A percentile compares a stretch with the other conserved stretches of the same genome.
Conservation (phyloP, 768 basidiomycete genomes). For the Thelephora aurantiotincta region DNA sequence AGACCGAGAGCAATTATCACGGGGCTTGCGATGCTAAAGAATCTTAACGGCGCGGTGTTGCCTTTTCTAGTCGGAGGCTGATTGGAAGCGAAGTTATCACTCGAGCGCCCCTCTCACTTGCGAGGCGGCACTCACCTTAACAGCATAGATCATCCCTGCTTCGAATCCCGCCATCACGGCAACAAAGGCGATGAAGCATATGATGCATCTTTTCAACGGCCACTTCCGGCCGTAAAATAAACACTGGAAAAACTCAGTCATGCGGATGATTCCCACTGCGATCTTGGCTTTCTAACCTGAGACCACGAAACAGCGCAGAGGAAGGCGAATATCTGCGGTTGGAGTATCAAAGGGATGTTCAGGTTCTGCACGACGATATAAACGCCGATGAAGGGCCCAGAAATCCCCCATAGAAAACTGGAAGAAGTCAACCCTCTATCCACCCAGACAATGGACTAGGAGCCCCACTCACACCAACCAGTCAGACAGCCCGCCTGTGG, state of each 20-base stretch:
- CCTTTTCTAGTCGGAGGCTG: conserved; percentile 25
- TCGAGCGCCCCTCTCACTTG: background rate
- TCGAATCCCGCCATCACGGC: conserved; percentile 42
- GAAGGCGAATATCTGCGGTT: conserved; percentile 51
- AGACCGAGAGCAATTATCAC: conserved; percentile 39
- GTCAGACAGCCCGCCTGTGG: conserved; percentile 46
- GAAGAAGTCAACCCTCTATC: background rate
- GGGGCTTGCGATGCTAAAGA: conserved; percentile 50
- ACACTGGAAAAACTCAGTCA: conserved; percentile 29
- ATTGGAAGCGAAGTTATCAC: background rate
- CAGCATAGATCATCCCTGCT: conserved; percentile 40
- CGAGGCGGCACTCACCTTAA: conserved; percentile 26
- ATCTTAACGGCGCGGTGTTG: conserved; percentile 23
- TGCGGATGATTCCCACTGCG: conserved; percentile 2
- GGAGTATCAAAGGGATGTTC: conserved; percentile 59
- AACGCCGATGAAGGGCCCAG: conserved; percentile 47
- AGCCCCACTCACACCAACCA: conserved; percentile 9
- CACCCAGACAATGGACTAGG: background rate
- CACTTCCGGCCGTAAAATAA: conserved; percentile 44
- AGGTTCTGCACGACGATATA: conserved; percentile 52
- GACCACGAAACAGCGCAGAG: conserved; percentile 50
- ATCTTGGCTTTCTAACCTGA: no score
- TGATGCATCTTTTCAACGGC: conserved; percentile 19
- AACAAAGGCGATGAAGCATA: conserved; percentile 25
- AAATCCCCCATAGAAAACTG: conserved; percentile 48